phyloP scores from a whole-genome alignment of 1,139 yeast genomes.

The Debaryomycetaceae sp. region DNA sequence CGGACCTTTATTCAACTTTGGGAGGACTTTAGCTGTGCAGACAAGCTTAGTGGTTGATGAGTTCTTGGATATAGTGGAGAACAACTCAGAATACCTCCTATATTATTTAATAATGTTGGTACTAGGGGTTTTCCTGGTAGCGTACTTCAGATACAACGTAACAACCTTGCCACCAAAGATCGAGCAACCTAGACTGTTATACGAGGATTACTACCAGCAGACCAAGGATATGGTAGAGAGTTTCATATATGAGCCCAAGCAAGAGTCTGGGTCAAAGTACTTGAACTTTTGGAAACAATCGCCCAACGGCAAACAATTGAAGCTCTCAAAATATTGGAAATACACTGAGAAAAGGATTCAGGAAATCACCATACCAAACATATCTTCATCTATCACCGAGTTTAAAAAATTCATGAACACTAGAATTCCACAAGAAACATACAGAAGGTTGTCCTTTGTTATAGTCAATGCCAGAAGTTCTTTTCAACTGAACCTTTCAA shows the following conservation, averaged over 20 bases:
- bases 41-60: not conserved
- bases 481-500: not conserved
- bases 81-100: constrained; percentile 16
- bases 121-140: not conserved
- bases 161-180: not conserved
- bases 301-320: not conserved
- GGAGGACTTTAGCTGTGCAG: not conserved
- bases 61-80: constrained; percentile 10
- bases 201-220: not conserved
- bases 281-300: constrained; percentile 2
- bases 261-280: constrained; percentile 1
- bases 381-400: not conserved
- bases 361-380: not conserved
- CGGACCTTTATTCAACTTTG: not conserved
- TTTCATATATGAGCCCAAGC: constrained; percentile 4
- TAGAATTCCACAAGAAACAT: not conserved
- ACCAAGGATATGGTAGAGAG: constrained; percentile 1
- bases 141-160: not conserved
- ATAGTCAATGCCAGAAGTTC: not conserved
- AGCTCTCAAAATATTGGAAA: constrained; percentile 1
- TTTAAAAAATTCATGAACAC: too few species aligned
- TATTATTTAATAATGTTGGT: constrained; percentile 14
- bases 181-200: not conserved
- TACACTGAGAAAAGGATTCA: not conserved
- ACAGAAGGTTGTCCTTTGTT: not conserved